phyloP scores from a whole-genome alignment of 106 monocot genomes.

The Xerophyta viscosa region DNA sequence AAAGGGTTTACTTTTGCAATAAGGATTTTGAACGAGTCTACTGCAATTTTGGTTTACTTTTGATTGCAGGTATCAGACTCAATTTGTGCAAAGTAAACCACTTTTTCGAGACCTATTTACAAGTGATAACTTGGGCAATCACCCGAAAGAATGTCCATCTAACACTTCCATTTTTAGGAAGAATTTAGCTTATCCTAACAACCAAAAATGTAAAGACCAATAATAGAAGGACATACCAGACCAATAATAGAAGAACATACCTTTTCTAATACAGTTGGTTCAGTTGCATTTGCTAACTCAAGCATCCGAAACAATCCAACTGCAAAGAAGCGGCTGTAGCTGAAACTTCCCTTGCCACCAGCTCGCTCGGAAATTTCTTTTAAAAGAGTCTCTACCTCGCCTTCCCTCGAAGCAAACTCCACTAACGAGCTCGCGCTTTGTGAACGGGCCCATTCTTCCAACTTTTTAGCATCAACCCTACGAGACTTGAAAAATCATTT shows the following conservation, averaged over 20 bases:
- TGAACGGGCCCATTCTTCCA: conserved; percentile 80
- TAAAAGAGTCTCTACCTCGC: conserved; percentile 58
- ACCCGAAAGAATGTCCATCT: no score
- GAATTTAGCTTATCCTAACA: no score
- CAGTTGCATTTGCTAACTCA: conserved; percentile 78
- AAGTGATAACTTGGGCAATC: no score
- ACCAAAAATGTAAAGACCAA: background rate
- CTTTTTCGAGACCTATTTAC: no score
- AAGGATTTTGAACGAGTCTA: no score
- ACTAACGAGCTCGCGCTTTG: conserved; percentile 57
- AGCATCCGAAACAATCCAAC: conserved; percentile 84
- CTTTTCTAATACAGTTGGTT: conserved; percentile 76
- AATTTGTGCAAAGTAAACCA: no score
- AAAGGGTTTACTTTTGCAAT: no score
- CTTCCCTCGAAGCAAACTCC: conserved; percentile 68
- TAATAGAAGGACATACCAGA: background rate
- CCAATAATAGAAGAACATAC: conserved; percentile 11
- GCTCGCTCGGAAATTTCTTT: conserved; percentile 65
- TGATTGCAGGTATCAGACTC: no score
- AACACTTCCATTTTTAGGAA: no score
- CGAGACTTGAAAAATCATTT: background rate
- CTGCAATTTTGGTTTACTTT: no score
- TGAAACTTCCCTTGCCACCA: conserved; percentile 58
- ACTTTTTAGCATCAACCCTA: conserved; percentile 67
- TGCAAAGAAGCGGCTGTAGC: conserved; percentile 93